Evolutionary conservation across 495 filamentous ascomycete genomes (phyloP).

Genomic region (Xylaria palmicola): DNA sequence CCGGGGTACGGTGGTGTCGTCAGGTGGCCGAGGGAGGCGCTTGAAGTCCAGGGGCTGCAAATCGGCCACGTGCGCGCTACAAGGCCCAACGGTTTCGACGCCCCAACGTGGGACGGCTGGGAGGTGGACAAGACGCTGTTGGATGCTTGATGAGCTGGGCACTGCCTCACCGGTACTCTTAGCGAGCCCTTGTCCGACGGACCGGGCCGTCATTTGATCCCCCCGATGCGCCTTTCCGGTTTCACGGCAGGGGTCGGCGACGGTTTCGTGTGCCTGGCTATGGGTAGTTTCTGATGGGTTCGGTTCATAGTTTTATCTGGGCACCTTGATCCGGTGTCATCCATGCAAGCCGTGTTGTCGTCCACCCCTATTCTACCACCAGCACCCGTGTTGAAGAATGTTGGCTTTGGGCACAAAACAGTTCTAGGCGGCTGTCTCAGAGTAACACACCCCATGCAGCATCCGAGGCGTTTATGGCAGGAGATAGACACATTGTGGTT

Average conservation of each 20-base stretch:
- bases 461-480: constrained; percentile 1
- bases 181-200: neutral
- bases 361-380: neutral
- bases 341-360: constrained; percentile 1
- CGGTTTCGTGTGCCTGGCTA: neutral
- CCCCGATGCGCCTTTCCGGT: neutral
- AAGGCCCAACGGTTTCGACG: constrained; percentile 59
- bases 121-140: constrained; percentile 42
- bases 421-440: neutral
- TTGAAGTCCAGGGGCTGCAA: constrained; percentile 45
- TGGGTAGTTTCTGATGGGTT: neutral
- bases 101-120: constrained; percentile 49
- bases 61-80: constrained; percentile 54
- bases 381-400: neutral
- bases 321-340: neutral
- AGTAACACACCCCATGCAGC: neutral
- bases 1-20: constrained; percentile 48
- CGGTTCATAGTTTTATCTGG: neutral
- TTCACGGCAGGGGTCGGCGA: constrained; percentile 3
- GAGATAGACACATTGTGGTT: neutral
- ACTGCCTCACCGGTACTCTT: constrained; percentile 8
- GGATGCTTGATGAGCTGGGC: constrained; percentile 20
- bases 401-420: neutral
- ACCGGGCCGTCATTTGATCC: constrained; percentile 4
- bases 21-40: constrained; percentile 52